Evolutionary conservation across 441 rosid species (phyloP), one percentile per base, ranked within the genome.

Genomic region (Populus hybrid): DNA sequence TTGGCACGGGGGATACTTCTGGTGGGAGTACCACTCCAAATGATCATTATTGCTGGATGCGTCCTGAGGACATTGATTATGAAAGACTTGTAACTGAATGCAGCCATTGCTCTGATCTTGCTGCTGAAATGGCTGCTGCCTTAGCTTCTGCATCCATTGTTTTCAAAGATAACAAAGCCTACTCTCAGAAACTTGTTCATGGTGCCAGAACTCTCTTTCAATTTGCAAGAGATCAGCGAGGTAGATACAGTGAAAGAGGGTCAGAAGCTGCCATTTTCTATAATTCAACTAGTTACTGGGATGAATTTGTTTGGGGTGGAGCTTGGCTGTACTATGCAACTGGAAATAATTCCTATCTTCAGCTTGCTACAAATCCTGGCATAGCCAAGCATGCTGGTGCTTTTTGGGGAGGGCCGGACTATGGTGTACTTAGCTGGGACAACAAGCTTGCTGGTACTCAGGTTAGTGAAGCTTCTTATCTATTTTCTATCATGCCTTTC

Each of bases 81-180:
- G 38, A 7, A 1, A 87, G 99, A 3, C 86, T 85, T 71, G 93
- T 85, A 2, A 0, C 8, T 9, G 78, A 59, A 29, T 93, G 99
- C 68, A 71, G 70, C 78, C 8, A 79, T 64, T 92, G 98, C 87
- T 85, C 98, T 0, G 93, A 92, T 84, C 91, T 96, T 11, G 98
- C 97, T 69, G 97, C 92, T 1, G 98, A 96, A 85, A 96, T 96
- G 99, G 91, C 98, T 28, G 98, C 98, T 75, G 90, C 99, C 73
- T 77, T 96, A 76, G 98, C 99, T 69, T 77, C 99, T 23, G 98
- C 98, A 28, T 96, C 98, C 40, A 94, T 96, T 78, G 98, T 96
- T 67, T 96, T 96, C 84, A 94, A 92, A 71, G 98, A 96, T 81
- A 82, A 89, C 82, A 89, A 82, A 78, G 86, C 86, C 8, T 96